Evolutionary conservation across 2,329 filamentous ascomycete genomes (phyloP), one percentile per base, ranked within the genome.

Genomic region (Tolypocladium cylindrosporum): DNA sequence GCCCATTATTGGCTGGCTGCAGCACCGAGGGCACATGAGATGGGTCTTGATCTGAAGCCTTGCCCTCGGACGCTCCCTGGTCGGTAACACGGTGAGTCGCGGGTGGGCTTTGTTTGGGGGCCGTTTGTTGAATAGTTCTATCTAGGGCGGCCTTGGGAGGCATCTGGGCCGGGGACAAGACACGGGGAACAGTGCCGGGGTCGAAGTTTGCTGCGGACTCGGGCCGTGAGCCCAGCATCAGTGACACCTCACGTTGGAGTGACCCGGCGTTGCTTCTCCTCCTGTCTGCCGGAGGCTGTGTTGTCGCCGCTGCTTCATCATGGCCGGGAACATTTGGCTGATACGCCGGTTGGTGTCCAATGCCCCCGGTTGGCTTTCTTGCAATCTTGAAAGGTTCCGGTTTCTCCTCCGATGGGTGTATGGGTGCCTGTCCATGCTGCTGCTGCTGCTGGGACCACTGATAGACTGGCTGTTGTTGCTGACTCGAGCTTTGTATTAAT

Each of bases 171-270:
- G 64, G 67, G n/a, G 64, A 63, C 1, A 69, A 61, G 1, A 62
- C 61, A 48, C 60, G 57, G 19, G 67, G 66, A 14, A 64, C 61
- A n/a, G 60, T 59, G 16, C 60, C 54, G 6, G 59, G 61, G 2
- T 62, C 58, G 5, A 69, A 59, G 39, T 63, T 58, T 16, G 63
- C 61, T 6, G 59, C 57, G 10, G 64, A 58, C 21, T 63, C 66
- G 11, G 57, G 13, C 9, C 64, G 21, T 10, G 19, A 52, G 31
- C 48, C 65, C 50, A 63, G 60, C 59, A 66, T 64, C 19, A 70
- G 55, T 0, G 65, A 65, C 0, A 57, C 63, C 2, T 67, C 65
- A 5, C 66, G 67, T 16, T 68, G 65, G 36, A 72, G 57, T 3
- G 66, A 65, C 40, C 19, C 40, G 5, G 19, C n/a, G 9, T 55